Evolutionary conservation across 2,329 filamentous ascomycete genomes (phyloP).

Genomic region (Tolypocladium tropicale): DNA sequence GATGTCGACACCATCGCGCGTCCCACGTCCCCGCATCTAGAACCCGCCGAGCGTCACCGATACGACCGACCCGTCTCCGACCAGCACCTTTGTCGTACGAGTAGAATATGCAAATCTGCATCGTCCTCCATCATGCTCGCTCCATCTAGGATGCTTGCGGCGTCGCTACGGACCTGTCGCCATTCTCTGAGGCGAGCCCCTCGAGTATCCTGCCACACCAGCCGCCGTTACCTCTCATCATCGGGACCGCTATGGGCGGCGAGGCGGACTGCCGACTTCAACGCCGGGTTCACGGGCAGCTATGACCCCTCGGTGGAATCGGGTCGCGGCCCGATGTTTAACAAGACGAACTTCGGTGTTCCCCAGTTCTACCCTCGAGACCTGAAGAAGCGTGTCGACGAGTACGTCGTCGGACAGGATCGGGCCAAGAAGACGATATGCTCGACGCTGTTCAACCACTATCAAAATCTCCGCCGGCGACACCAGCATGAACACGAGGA

Average conservation of each 20-base stretch:
- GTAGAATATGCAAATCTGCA: not conserved
- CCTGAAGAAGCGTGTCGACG: conserved; percentile 84
- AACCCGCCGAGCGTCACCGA: not conserved
- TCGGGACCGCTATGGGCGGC: conserved; percentile 14
- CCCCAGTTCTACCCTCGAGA: conserved; percentile 54
- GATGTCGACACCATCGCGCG: not conserved
- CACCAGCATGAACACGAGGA: conserved; percentile 66
- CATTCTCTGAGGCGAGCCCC: not conserved
- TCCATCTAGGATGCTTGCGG: conserved; percentile 29
- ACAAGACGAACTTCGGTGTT: conserved; percentile 45
- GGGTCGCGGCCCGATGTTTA: conserved; percentile 51
- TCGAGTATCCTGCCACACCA: not conserved
- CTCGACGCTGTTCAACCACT: conserved; percentile 92
- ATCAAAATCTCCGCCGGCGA: conserved; percentile 73
- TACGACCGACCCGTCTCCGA: not conserved
- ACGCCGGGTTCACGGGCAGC: conserved; percentile 46
- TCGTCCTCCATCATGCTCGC: conserved; percentile 9
- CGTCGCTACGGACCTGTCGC: conserved; percentile 2
- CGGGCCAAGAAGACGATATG: conserved; percentile 89
- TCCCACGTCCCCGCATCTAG: not conserved
- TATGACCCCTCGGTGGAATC: conserved; percentile 45
- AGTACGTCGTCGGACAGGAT: conserved; percentile 94
- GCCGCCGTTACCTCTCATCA: conserved; percentile 14
- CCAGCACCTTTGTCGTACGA: not conserved
- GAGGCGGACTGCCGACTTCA: conserved; percentile 38